These are phyloP conservation scores for Hypoxylon fragiforme DNA, from an alignment of 495 filamentous ascomycete genomes.

Conservation along the genomic window DNA sequence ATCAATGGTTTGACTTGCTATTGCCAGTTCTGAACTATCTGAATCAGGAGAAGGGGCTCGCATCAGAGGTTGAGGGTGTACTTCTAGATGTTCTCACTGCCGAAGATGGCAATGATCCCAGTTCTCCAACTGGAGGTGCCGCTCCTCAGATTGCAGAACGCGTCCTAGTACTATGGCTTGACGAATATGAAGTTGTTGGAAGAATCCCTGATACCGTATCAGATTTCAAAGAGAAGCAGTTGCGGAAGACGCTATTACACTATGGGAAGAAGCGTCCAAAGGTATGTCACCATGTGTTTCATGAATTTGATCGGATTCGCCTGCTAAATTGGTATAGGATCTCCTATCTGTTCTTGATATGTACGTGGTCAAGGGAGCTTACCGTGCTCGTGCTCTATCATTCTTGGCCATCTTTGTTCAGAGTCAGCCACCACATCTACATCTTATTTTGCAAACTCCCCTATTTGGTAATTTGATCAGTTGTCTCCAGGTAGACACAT, in stretches of 20 bases:
- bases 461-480: constrained; percentile 67
- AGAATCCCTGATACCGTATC: constrained; percentile 46
- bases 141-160: constrained; percentile 53
- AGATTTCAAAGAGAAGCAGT: constrained; percentile 58
- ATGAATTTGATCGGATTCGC: not conserved
- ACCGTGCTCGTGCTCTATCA: constrained; percentile 59
- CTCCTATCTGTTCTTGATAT: constrained; percentile 62
- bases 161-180: constrained; percentile 63
- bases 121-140: constrained; percentile 44
- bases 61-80: constrained; percentile 59
- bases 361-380: constrained; percentile 61
- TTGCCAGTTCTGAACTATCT: constrained; percentile 61
- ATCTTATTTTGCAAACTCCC: constrained; percentile 67
- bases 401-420: constrained; percentile 67
- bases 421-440: constrained; percentile 69
- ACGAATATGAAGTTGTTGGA: constrained; percentile 50
- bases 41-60: constrained; percentile 60
- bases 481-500: constrained; percentile 72
- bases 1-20: constrained; percentile 70
- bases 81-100: constrained; percentile 61
- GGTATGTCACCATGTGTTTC: constrained; percentile 42
- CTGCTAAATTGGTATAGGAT: constrained; percentile 48
- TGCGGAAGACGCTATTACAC: constrained; percentile 56
- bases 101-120: constrained; percentile 55
- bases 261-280: constrained; percentile 71